These are phyloP conservation scores for Hansenula lynferdii DNA, from an alignment of 1,139 yeast species.

Conservation along the genomic window DNA sequence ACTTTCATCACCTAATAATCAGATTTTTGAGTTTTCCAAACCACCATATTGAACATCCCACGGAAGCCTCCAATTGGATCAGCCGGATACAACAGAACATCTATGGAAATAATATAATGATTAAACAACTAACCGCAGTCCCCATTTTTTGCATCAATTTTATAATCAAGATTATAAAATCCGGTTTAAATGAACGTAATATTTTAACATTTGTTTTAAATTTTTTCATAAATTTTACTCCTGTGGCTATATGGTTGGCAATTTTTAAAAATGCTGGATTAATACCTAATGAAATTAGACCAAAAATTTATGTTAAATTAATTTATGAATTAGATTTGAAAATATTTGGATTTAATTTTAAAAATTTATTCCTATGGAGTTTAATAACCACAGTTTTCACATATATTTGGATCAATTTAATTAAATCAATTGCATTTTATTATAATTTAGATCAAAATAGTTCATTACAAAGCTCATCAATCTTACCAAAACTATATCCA, in stretches of 20 bases:
- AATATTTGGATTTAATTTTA: slow-evolving; percentile 26
- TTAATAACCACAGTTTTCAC: slow-evolving; percentile 6
- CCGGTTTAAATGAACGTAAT: slow-evolving; percentile 32
- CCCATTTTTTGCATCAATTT: slow-evolving; percentile 3
- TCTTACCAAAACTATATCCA: background rate
- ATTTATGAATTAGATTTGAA: slow-evolving; percentile 38
- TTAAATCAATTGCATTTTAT: slow-evolving; percentile 5
- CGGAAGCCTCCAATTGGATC: no score
- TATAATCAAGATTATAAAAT: slow-evolving; percentile 4
- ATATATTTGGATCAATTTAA: slow-evolving; percentile 10
- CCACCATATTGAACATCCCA: no score
- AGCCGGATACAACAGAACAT: background rate
- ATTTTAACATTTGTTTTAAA: slow-evolving; percentile 35
- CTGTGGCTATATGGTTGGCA: slow-evolving; percentile 51
- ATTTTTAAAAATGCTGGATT: slow-evolving; percentile 58
- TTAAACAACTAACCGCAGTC: slow-evolving; percentile 1
- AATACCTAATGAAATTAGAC: slow-evolving; percentile 53
- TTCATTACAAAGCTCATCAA: background rate
- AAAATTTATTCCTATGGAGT: slow-evolving; percentile 17
- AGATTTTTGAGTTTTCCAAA: no score
- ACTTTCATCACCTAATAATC: no score
- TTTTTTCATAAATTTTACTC: slow-evolving; percentile 46
- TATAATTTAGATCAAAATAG: slow-evolving; percentile 7
- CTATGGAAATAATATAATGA: background rate
- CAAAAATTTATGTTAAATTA: slow-evolving; percentile 46